Percentiles rank a stretch among this genome's conserved stretches.
Evolutionary conservation across 352 stramenopile species (phyloP).

Genomic region (Aphanomyces invadans): DNA sequence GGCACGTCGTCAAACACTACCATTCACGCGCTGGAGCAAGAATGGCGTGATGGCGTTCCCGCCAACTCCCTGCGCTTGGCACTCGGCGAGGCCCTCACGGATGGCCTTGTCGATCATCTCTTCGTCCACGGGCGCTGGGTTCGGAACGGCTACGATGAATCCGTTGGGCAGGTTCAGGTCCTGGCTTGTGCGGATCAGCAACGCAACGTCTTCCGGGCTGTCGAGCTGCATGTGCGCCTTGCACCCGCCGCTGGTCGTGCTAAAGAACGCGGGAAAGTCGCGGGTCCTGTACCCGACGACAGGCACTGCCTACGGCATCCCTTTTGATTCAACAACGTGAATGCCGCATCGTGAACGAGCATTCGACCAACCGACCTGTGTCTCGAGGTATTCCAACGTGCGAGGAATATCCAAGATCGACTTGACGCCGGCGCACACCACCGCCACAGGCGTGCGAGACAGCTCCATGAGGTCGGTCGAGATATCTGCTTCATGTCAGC

Average conservation of each 20-base stretch:
- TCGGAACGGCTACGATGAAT: constrained; percentile 83
- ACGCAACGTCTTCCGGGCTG: constrained; percentile 76
- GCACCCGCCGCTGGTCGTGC: constrained; percentile 79
- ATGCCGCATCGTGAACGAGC: constrained; percentile 12
- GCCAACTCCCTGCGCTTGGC: constrained; percentile 72
- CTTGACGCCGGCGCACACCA: constrained; percentile 98
- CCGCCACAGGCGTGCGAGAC: constrained; percentile 90
- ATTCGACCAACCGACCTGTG: constrained; percentile 54
- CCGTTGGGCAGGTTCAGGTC: constrained; percentile 77
- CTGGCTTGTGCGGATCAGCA: constrained; percentile 71
- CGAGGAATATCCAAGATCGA: constrained; percentile 96
- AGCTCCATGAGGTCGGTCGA: constrained; percentile 96
- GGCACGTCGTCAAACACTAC: too few species aligned
- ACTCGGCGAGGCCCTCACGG: constrained; percentile 73
- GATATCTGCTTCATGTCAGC: constrained; percentile 58
- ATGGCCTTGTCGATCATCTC: constrained; percentile 89
- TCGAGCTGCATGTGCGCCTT: constrained; percentile 82
- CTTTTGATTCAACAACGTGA: too few species aligned
- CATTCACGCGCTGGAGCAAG: constrained; percentile 42
- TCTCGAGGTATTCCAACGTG: constrained; percentile 97
- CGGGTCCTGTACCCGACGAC: constrained; percentile 88
- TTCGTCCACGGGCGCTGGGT: constrained; percentile 75
- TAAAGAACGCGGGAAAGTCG: constrained; percentile 98
- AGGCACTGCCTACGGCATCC: constrained; percentile 89
- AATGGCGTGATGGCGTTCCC: constrained; percentile 95